Conservation (phyloP, 2,329 filamentous ascomycete genomes). For the Aureobasidium sp. region DNA sequence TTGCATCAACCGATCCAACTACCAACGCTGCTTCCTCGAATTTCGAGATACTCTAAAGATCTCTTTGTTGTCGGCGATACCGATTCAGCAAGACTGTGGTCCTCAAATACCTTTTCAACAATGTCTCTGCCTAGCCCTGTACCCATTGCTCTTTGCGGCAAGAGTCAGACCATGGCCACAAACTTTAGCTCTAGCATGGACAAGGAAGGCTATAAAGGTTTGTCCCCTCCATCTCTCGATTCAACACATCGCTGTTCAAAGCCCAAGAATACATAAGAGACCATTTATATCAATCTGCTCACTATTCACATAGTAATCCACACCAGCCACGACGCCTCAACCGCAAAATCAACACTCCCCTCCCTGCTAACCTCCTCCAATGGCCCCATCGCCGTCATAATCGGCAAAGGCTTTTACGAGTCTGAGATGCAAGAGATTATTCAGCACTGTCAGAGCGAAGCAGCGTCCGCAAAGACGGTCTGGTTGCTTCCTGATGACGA, state of each 20-base stretch:
- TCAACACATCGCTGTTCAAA: no score
- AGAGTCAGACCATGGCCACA: slow-evolving; percentile 4
- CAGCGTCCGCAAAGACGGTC: not conserved
- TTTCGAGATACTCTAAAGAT: not conserved
- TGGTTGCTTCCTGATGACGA: slow-evolving; percentile 15
- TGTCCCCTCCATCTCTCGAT: no score
- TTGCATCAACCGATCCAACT: not conserved
- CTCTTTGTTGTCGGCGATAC: no score
- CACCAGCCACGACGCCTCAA: not conserved
- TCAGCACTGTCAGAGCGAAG: not conserved
- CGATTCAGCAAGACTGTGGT: not conserved
- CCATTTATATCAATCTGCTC: no score
- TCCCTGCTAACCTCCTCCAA: not conserved
- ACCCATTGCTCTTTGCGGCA: slow-evolving; percentile 11
- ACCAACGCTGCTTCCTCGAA: not conserved
- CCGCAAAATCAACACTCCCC: slow-evolving; percentile 7
- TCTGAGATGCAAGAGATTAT: slow-evolving; percentile 11
- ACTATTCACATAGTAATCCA: slow-evolving; percentile 8
- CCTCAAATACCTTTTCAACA: not conserved
- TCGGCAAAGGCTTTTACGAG: slow-evolving; percentile 16
- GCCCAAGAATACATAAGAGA: no score
- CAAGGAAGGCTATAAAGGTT: slow-evolving; percentile 4
- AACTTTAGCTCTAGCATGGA: not conserved
- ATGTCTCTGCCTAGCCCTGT: slow-evolving; percentile 11
- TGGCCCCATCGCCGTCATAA: slow-evolving; percentile 11